Evolutionary conservation across 495 filamentous ascomycete genomes (phyloP).

Genomic region (Hyphodiscus hymeniophilus): DNA sequence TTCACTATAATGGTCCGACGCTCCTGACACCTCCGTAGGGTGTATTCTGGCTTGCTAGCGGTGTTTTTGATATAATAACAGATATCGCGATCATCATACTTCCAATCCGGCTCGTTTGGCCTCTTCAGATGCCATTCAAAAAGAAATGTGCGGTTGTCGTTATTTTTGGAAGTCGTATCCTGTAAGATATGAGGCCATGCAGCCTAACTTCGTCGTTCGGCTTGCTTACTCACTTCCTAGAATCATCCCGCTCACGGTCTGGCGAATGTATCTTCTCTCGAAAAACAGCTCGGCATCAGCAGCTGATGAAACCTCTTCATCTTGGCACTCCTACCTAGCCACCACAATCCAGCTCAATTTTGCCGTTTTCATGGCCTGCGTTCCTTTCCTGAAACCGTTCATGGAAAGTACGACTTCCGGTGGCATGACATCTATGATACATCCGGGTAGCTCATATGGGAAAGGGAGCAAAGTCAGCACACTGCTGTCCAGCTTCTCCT

Average conservation of each 20-base stretch:
- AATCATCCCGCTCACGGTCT: conserved; percentile 1
- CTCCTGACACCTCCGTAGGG: neutral
- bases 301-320: conserved; percentile 5
- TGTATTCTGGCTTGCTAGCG: conserved; percentile 9
- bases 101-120: conserved; percentile 7
- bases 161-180: conserved; percentile 6
- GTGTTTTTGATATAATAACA: conserved; percentile 9
- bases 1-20: neutral
- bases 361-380: conserved; percentile 12
- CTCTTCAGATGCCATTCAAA: conserved; percentile 2
- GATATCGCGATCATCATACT: conserved; percentile 9
- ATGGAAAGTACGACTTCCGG: conserved; percentile 9
- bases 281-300: neutral
- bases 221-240: neutral
- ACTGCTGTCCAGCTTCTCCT: neutral
- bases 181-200: conserved; percentile 13
- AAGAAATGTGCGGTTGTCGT: conserved; percentile 7
- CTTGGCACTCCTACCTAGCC: conserved; percentile 1
- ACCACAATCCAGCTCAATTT: conserved; percentile 9
- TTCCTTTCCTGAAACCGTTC: conserved; percentile 14
- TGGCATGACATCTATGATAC: neutral
- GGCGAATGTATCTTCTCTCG: neutral
- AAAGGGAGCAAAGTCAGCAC: neutral
- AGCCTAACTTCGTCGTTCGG: neutral
- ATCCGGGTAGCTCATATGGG: neutral